Evolutionary conservation across 371 early-diverging fungal species (phyloP).

Genomic region (Mortierella sp.): DNA sequence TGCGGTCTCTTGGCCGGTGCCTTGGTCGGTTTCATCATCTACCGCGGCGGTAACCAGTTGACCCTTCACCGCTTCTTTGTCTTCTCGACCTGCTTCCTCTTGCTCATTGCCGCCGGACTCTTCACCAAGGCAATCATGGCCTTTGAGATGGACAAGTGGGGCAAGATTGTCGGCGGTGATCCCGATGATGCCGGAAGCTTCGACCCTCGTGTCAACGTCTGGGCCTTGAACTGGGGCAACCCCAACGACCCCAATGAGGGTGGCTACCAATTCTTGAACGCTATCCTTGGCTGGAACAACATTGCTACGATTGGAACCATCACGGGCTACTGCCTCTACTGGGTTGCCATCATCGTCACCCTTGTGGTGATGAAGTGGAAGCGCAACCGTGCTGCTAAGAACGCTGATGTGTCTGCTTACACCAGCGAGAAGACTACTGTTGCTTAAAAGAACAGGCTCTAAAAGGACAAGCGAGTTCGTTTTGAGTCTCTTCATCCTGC

Average conservation of each 20-base stretch:
- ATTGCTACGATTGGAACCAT: conserved; percentile 78
- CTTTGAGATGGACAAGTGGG: conserved; percentile 57
- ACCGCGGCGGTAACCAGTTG: conserved; percentile 73
- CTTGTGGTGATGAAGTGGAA: conserved; percentile 62
- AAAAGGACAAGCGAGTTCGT: no score
- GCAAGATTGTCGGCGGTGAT: conserved; percentile 64
- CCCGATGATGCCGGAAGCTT: conserved; percentile 57
- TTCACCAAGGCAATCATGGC: conserved; percentile 63
- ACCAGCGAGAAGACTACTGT: conserved; percentile 32
- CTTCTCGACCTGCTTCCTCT: conserved; percentile 73
- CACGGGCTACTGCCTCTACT: conserved; percentile 78
- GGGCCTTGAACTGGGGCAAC: conserved; percentile 60
- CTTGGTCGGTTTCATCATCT: conserved; percentile 76
- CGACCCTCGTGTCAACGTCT: conserved; percentile 61
- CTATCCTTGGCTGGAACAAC: conserved; percentile 83
- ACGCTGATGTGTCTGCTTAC: neutral
- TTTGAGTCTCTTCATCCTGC: neutral
- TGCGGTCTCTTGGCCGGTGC: conserved; percentile 75
- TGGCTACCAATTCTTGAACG: conserved; percentile 79
- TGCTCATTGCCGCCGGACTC: conserved; percentile 84
- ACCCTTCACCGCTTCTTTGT: conserved; percentile 82
- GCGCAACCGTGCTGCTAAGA: conserved; percentile 43
- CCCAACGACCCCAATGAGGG: conserved; percentile 59
- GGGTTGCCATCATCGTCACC: conserved; percentile 64
- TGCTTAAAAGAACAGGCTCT: neutral